phyloP scores from a whole-genome alignment of 1,139 yeast genomes.

The Geotrichum carabidarum region DNA sequence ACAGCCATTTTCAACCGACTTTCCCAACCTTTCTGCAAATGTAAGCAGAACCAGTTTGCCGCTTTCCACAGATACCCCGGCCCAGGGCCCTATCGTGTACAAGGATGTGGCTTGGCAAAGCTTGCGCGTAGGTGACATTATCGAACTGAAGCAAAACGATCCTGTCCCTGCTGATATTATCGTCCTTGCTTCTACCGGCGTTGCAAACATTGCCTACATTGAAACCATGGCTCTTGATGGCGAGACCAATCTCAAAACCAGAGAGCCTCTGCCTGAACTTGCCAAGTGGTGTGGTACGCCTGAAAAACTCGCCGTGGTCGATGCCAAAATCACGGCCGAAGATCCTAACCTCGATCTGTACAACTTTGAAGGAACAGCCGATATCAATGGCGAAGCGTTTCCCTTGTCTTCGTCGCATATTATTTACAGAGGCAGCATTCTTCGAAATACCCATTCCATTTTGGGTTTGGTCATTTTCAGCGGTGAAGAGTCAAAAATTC shows the following conservation, averaged over 20 bases:
- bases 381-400: slow-evolving; percentile 37
- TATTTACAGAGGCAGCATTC: slow-evolving; percentile 78
- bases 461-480: slow-evolving; percentile 83
- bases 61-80: slow-evolving; percentile 18
- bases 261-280: slow-evolving; percentile 60
- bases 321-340: slow-evolving; percentile 57
- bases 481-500: slow-evolving; percentile 92
- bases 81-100: slow-evolving; percentile 32
- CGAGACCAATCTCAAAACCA: slow-evolving; percentile 82
- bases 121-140: slow-evolving; percentile 76
- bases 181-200: slow-evolving; percentile 59
- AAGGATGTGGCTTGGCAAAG: slow-evolving; percentile 59
- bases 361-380: slow-evolving; percentile 77
- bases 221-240: slow-evolving; percentile 99
- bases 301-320: slow-evolving; percentile 47
- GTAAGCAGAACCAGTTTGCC: slow-evolving; percentile 18
- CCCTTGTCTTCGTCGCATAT: slow-evolving; percentile 79
- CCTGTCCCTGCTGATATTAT: slow-evolving; percentile 92
- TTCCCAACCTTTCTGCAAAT: not conserved
- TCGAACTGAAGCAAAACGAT: slow-evolving; percentile 69
- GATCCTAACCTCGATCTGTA: slow-evolving; percentile 90
- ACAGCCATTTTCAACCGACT: not conserved
- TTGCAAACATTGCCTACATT: slow-evolving; percentile 68
- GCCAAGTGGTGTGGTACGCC: slow-evolving; percentile 49
- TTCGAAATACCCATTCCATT: slow-evolving; percentile 71